Evolutionary conservation across 805 yeast genomes (phyloP), one percentile per base, ranked within the genome.

Genomic region (Candida wancherniae): DNA sequence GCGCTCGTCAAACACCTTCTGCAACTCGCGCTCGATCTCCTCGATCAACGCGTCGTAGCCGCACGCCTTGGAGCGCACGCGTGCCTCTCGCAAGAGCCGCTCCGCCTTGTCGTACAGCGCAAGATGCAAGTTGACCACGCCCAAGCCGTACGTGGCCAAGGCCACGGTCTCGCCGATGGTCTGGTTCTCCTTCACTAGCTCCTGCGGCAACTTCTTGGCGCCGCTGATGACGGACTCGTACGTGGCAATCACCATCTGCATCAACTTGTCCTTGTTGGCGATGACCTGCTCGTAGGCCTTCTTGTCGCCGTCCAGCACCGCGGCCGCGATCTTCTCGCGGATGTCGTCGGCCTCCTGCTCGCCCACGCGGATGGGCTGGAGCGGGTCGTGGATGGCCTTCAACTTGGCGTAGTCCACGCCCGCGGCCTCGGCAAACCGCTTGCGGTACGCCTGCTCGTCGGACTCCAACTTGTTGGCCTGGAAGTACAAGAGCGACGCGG

Each of bases 131-230:
- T 73, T 69, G 8, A 85, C 69, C 4, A 87, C 94, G 2, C 96
- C 97, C 23, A 84, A 63, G 0, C 95, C 94, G 50, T 83, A 88
- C 0, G 86, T 76, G 0, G 95, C 77, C 51, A 88, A 64, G 0
- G 94, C 92, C 24, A 82, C 76, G 1, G 83, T 75, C 40, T 83
- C 85, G 19, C 73, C 69, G 9, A 81, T 57, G 22, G 30, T 44
- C 36, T 16, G 35, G 26, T 51, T 48, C 16, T 38, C 33, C n/a
- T 36, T 32, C 17, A 45, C 40, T 11, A 46, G 36, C 11, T 57
- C 55, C 29, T 40, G 43, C 15, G 64, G 57, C 24, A 63, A 40
- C 9, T 49, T 39, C 32, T 54, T 60, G n/a, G 63, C 51, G 19
- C 49, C 55, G 24, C 40, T 50, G 14, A 61, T 44, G 23, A 63